These are phyloP conservation scores for Leccinellum luteum DNA, from an alignment of 768 basidiomycete species.

Conservation along the genomic window DNA sequence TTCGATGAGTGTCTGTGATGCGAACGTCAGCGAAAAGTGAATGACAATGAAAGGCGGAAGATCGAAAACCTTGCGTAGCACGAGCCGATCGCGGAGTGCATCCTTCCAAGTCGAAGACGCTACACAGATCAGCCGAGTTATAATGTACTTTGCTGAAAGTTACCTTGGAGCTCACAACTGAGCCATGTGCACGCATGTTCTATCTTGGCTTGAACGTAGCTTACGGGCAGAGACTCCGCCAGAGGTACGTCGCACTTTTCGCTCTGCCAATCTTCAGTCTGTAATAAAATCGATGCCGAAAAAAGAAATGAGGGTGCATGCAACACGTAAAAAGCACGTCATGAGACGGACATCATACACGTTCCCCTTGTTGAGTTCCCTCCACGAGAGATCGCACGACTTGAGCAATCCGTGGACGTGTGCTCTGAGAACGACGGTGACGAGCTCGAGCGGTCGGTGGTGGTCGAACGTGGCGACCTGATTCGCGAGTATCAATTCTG, in stretches of 20 bases:
- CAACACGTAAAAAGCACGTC: slow-evolving; percentile 11
- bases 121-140: slow-evolving; percentile 24
- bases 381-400: slow-evolving; percentile 78
- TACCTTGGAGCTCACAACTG: slow-evolving; percentile 42
- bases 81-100: slow-evolving; percentile 50
- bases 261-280: slow-evolving; percentile 88
- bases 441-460: slow-evolving; percentile 54
- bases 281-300: slow-evolving; percentile 8
- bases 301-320: slow-evolving; percentile 11
- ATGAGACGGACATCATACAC: slow-evolving; percentile 67
- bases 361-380: slow-evolving; percentile 72
- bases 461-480: slow-evolving; percentile 34
- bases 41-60: neutral
- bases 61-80: slow-evolving; percentile 52
- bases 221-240: slow-evolving; percentile 58
- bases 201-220: slow-evolving; percentile 50
- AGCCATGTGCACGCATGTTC: slow-evolving; percentile 67
- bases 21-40: slow-evolving; percentile 4
- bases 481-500: slow-evolving; percentile 42
- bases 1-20: slow-evolving; percentile 23
- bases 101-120: slow-evolving; percentile 49
- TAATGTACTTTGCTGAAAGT: neutral
- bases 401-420: slow-evolving; percentile 71
- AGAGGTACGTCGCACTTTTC: slow-evolving; percentile 85
- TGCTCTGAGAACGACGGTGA: slow-evolving; percentile 67